These are phyloP conservation scores for Exophiala viscosa DNA, from an alignment of 2,329 filamentous ascomycete genomes.

Conservation along the genomic window DNA sequence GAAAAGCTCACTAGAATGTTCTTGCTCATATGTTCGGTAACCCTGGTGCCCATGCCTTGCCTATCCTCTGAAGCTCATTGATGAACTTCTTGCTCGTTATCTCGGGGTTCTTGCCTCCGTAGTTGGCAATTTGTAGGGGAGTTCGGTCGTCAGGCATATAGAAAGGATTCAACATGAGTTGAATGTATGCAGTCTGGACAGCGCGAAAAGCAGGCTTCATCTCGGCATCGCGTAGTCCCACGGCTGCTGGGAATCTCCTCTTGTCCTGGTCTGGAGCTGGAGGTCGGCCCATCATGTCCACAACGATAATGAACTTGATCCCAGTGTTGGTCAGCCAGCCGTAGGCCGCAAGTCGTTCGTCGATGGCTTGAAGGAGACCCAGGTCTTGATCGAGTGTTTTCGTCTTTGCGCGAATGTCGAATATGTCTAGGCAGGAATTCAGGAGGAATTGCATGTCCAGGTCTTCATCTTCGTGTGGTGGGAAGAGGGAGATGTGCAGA, in stretches of 20 bases:
- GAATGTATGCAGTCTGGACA: slow-evolving; percentile 87
- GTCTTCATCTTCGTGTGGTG: slow-evolving; percentile 61
- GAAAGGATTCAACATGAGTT: slow-evolving; percentile 88
- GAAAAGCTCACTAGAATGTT: not conserved
- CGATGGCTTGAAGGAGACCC: slow-evolving; percentile 85
- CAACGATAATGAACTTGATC: slow-evolving; percentile 81
- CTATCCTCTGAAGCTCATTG: slow-evolving; percentile 79
- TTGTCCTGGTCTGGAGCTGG: slow-evolving; percentile 36
- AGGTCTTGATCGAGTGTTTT: slow-evolving; percentile 77
- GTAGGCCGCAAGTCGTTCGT: slow-evolving; percentile 89
- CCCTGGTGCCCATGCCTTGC: slow-evolving; percentile 77
- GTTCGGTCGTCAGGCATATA: slow-evolving; percentile 83
- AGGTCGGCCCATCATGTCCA: slow-evolving; percentile 79
- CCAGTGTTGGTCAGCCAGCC: slow-evolving; percentile 96
- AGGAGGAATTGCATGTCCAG: slow-evolving; percentile 90
- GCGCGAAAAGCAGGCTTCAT: slow-evolving; percentile 86
- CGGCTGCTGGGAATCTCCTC: slow-evolving; percentile 40
- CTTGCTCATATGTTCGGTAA: slow-evolving; percentile 36
- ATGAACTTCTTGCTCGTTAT: slow-evolving; percentile 80
- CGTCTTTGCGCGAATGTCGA: slow-evolving; percentile 75
- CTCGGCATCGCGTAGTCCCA: slow-evolving; percentile 79
- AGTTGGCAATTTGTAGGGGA: slow-evolving; percentile 51
- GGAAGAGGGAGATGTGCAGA: slow-evolving; percentile 87
- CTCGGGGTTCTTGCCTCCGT: slow-evolving; percentile 50
- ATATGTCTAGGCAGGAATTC: slow-evolving; percentile 87